Base-by-base conservation (phyloP, 768 basidiomycete species). In the Russula foetens region DNA sequence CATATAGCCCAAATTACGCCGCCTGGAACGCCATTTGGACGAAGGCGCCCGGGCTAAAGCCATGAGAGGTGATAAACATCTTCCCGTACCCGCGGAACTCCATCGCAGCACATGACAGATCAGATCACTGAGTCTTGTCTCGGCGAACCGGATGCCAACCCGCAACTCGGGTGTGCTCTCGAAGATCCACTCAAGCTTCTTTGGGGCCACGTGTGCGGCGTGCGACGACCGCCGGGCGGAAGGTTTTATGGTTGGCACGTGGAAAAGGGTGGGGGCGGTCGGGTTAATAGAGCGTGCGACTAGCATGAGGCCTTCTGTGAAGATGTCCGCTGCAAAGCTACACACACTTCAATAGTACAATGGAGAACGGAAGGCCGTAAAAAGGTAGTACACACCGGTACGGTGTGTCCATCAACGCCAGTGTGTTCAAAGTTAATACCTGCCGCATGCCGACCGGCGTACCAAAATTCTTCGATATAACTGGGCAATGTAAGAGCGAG, bases 11-110 rank as follows among this genome's bases (percentile, higher is more conserved):
- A 71, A 91, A 95, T 70, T 95, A 97, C 9, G 93, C 93, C 28
- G 93, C 96, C 75, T 97, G 95, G 75, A 96, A 96, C 2, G 93
- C 92, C 95, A 98, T 98, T 75, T 98, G 96, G 28, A 99, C 90
- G 71, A 95, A 98, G 43, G 96, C 96, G 70, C 98, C 95, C n/a
- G 93, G 96, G 69, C 90, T 92, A 69, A 98, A 88, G 44, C 90
- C 89, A 74, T 97, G 90, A 60, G 90, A 85, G 35, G 93, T 98
- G 69, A 98, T 96, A 58, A 96, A 96, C 63, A 86, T 88, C 81
- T 96, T 94, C 39, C 94, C 94, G 69, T 92, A 97, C 2, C 84
- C 81, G 66, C 85, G 91, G 74, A 98, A 98, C 75, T 98, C 96
- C 53, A 98, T 76, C 17, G 92, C 91, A 71, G 95, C 90, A 63